phyloP scores from a whole-genome alignment of 768 basidiomycete genomes.

The Boletus reticulatus region DNA sequence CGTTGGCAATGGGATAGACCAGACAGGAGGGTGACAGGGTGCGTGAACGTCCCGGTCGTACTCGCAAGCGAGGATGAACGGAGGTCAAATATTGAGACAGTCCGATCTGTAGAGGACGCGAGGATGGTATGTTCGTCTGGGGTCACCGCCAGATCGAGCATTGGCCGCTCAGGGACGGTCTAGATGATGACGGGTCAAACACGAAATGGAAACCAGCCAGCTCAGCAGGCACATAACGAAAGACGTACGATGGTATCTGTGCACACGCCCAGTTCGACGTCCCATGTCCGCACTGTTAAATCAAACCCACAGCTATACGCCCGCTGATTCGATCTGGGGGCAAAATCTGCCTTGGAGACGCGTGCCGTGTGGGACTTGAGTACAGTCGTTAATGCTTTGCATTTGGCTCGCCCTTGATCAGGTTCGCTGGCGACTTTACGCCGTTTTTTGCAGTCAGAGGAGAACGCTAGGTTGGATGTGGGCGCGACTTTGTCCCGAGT shows the following conservation, averaged over 20 bases:
- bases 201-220: neutral
- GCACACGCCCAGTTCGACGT: no score
- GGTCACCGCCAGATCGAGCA: slow-evolving; percentile 73
- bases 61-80: slow-evolving; percentile 41
- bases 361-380: slow-evolving; percentile 83
- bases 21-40: slow-evolving; percentile 67
- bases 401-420: slow-evolving; percentile 35
- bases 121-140: slow-evolving; percentile 45
- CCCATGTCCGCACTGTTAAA: no score
- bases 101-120: slow-evolving; percentile 73
- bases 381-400: slow-evolving; percentile 69
- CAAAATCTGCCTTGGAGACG: slow-evolving; percentile 72
- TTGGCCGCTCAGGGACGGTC: slow-evolving; percentile 72
- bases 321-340: slow-evolving; percentile 30
- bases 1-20: slow-evolving; percentile 19
- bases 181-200: slow-evolving; percentile 22
- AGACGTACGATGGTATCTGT: slow-evolving; percentile 57
- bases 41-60: slow-evolving; percentile 46
- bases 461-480: neutral
- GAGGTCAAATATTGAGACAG: slow-evolving; percentile 67
- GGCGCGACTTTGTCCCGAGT: slow-evolving; percentile 55
- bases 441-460: slow-evolving; percentile 54
- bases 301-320: slow-evolving; percentile 84
- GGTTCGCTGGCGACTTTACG: slow-evolving; percentile 46
- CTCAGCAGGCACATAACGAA: neutral